Evolutionary conservation across 139 green algal genomes (phyloP).

Genomic region (Coelastrella sp.): DNA sequence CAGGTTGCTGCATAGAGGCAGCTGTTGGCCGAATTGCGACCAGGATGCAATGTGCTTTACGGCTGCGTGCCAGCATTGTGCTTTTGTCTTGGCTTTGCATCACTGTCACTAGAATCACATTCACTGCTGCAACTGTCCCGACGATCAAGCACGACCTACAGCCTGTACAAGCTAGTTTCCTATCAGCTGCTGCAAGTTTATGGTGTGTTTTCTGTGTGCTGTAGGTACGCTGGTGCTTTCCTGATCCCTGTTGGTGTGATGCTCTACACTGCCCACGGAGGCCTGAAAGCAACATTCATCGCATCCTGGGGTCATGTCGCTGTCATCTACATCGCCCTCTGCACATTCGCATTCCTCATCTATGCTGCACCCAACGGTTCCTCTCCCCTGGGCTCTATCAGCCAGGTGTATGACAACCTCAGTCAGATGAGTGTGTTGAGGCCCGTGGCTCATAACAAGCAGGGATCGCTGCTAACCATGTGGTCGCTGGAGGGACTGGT

Average conservation of each 20-base stretch:
- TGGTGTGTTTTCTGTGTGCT: neutral
- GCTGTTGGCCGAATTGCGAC: too few relatives aligned
- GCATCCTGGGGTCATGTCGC: constrained; percentile 84
- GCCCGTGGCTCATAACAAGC: constrained; percentile 86
- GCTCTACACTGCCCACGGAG: constrained; percentile 92
- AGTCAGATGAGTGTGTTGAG: constrained; percentile 43
- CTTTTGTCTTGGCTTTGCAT: neutral
- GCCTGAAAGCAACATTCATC: constrained; percentile 95
- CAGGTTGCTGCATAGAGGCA: too few relatives aligned
- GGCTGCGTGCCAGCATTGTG: too few relatives aligned
- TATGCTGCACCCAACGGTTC: constrained; percentile 29
- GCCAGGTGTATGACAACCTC: constrained; percentile 81
- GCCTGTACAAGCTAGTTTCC: too few relatives aligned
- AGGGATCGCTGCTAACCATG: constrained; percentile 94
- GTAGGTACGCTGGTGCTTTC: constrained; percentile 64
- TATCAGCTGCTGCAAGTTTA: neutral
- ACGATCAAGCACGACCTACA: too few relatives aligned
- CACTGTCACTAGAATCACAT: too few relatives aligned
- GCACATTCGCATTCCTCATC: constrained; percentile 84
- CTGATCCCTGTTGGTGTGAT: constrained; percentile 85
- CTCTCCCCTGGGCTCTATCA: constrained; percentile 53
- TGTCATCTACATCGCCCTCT: constrained; percentile 91
- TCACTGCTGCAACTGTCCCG: too few relatives aligned
- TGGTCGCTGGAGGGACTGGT: constrained; percentile 88
- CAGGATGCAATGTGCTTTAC: neutral